phyloP scores from a whole-genome alignment of 441 rosid species.

The Pelargonium myrrhifolium region DNA sequence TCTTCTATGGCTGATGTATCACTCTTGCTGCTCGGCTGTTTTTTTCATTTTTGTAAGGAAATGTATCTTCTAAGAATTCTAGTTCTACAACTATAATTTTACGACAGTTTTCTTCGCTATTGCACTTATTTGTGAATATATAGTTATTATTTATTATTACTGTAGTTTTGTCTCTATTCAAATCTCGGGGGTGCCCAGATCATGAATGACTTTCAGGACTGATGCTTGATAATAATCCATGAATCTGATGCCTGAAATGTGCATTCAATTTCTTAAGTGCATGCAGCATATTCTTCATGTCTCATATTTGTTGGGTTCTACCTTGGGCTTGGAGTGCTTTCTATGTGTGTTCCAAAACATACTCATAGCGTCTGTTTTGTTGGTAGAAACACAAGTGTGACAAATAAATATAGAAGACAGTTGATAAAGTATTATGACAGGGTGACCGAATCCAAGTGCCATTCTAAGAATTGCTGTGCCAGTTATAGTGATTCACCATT shows the following conservation, averaged over 20 bases:
- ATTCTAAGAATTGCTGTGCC: neutral
- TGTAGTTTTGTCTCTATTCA: neutral
- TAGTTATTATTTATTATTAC: neutral
- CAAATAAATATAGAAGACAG: neutral
- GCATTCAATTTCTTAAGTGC: neutral
- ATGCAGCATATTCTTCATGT: neutral
- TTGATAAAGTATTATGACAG: neutral
- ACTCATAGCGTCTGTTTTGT: neutral
- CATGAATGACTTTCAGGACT: neutral
- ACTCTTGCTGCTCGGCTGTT: neutral
- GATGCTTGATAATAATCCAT: neutral
- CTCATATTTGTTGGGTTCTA: neutral
- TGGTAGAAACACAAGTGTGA: neutral
- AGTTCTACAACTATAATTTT: neutral
- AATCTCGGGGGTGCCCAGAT: neutral
- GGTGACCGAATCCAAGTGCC: neutral
- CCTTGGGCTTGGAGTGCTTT: neutral
- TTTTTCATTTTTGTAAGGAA: neutral
- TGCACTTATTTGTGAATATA: neutral
- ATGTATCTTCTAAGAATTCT: neutral
- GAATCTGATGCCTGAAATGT: conserved; percentile 1
- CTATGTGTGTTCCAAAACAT: neutral
- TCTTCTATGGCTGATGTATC: neutral
- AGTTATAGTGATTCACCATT: neutral
- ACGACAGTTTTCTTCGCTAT: neutral